phyloP scores from a whole-genome alignment of 2,329 filamentous ascomycete species.

The Hypoxylon sp. region DNA sequence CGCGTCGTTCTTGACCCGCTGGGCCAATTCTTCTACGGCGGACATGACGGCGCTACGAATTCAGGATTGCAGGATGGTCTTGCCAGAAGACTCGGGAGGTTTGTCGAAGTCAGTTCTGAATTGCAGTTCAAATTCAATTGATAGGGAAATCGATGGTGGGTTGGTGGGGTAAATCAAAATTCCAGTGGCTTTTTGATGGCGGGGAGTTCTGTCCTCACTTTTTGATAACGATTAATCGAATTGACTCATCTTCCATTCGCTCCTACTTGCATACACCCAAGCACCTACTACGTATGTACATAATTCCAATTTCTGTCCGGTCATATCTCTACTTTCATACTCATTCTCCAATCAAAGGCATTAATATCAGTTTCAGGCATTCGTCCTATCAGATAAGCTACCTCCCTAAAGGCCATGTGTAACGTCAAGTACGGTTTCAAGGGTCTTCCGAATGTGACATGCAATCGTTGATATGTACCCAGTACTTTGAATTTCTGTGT shows the following conservation, averaged over 20 bases:
- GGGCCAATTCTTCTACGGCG: slow-evolving; percentile 63
- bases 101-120: slow-evolving; percentile 27
- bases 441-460: not conserved
- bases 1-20: slow-evolving; percentile 61
- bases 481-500: not conserved
- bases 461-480: not conserved
- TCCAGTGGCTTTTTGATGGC: slow-evolving; percentile 23
- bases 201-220: slow-evolving; percentile 8
- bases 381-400: slow-evolving; percentile 22
- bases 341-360: slow-evolving; percentile 19
- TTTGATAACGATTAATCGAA: slow-evolving; percentile 3
- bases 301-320: slow-evolving; percentile 12
- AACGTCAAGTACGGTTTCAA: slow-evolving; percentile 35
- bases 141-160: slow-evolving; percentile 26
- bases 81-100: not conserved
- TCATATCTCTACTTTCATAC: slow-evolving; percentile 8
- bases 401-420: slow-evolving; percentile 10
- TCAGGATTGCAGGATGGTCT: not conserved
- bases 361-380: slow-evolving; percentile 27
- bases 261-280: not conserved
- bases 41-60: slow-evolving; percentile 54
- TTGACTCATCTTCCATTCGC: slow-evolving; percentile 22
- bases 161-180: slow-evolving; percentile 39
- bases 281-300: too few species aligned
- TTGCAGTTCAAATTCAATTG: slow-evolving; percentile 32